Evolutionary conservation across 2,329 filamentous ascomycete species (phyloP).

Genomic region (Ceratocystis ficicola): DNA sequence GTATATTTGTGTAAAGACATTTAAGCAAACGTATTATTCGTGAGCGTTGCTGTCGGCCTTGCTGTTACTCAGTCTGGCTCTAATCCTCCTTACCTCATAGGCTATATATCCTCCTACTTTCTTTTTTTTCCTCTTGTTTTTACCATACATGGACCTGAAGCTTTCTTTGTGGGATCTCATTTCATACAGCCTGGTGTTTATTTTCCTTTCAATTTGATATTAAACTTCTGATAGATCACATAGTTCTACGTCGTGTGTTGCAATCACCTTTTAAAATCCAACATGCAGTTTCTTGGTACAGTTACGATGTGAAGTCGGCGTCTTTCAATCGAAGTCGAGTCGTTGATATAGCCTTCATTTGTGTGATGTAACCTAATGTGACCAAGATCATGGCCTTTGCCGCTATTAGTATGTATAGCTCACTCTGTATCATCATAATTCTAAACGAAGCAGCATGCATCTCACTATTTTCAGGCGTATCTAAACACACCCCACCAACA

Average conservation of each 20-base stretch:
- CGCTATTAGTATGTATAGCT: no score
- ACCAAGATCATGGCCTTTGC: no score
- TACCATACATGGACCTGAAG: neutral
- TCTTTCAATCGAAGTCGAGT: neutral
- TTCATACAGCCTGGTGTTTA: constrained; percentile 10
- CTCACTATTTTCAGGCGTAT: neutral
- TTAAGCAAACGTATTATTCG: neutral
- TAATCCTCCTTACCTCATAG: no score
- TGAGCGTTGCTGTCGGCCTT: neutral
- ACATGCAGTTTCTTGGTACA: neutral
- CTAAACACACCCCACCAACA: constrained; percentile 60
- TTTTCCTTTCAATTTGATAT: neutral
- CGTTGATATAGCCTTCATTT: neutral
- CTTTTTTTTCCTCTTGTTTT: neutral
- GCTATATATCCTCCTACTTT: neutral
- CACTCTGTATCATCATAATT: no score
- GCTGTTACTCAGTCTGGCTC: no score
- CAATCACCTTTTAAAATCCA: neutral
- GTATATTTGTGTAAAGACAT: constrained; percentile 40
- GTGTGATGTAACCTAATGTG: neutral
- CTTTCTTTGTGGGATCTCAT: constrained; percentile 3
- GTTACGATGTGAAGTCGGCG: neutral
- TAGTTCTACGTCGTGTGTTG: neutral
- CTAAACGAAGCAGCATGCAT: neutral
- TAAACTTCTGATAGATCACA: neutral